Percentiles rank a stretch among this genome's conserved stretches.
Conservation (phyloP, 2,329 filamentous ascomycete genomes). For the Aspergillus texensis region DNA sequence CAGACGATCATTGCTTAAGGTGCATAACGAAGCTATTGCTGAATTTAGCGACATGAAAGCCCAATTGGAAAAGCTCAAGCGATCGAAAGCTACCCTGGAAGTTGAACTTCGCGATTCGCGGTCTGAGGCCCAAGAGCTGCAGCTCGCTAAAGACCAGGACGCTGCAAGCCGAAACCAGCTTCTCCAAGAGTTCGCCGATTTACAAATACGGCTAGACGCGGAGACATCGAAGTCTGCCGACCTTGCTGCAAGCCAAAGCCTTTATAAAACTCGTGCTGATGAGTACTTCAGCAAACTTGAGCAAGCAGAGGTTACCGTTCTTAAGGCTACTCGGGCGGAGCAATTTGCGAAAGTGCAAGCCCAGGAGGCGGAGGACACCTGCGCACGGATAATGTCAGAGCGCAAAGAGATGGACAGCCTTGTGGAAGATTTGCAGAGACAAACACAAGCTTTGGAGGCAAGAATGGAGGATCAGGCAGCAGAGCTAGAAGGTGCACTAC, state of each 20-base stretch:
- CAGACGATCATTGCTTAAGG: conserved; percentile 75
- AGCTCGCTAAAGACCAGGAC: conserved; percentile 80
- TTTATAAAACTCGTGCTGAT: conserved; percentile 91
- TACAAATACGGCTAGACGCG: conserved; percentile 89
- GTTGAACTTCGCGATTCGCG: conserved; percentile 82
- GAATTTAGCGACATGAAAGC: conserved; percentile 86
- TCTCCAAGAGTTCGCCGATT: conserved; percentile 86
- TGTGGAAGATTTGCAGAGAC: conserved; percentile 86
- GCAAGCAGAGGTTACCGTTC: conserved; percentile 91
- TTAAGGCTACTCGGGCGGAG: conserved; percentile 89
- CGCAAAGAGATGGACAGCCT: conserved; percentile 84
- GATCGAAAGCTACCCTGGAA: conserved; percentile 76
- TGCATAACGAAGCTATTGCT: conserved; percentile 80
- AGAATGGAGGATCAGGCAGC: conserved; percentile 88
- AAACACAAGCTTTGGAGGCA: conserved; percentile 88
- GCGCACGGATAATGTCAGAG: conserved; percentile 86
- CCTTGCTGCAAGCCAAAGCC: conserved; percentile 76
- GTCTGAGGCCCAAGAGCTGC: conserved; percentile 81
- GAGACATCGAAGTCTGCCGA: conserved; percentile 85
- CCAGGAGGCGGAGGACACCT: conserved; percentile 87
- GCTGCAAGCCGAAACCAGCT: conserved; percentile 83
- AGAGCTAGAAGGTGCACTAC: conserved; percentile 80
- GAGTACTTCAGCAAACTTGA: conserved; percentile 98
- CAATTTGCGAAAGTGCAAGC: conserved; percentile 91
- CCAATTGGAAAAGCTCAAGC: conserved; percentile 83